These are phyloP conservation scores for Podospora pseudopauciseta DNA, from an alignment of 495 filamentous ascomycete species.

Conservation along the genomic window DNA sequence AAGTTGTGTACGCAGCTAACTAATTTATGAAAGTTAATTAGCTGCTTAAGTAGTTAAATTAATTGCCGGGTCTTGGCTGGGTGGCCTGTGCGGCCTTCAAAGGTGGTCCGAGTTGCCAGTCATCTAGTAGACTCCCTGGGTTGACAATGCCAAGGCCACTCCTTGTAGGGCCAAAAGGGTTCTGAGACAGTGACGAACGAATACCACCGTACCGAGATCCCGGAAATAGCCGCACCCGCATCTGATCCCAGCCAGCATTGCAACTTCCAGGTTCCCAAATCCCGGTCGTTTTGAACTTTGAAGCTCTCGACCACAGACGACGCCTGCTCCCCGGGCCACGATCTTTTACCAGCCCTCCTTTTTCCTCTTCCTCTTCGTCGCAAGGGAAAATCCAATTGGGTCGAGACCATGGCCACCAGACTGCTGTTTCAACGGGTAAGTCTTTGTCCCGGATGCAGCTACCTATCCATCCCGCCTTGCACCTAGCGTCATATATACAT, in stretches of 20 bases:
- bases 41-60: no score
- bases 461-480: not conserved
- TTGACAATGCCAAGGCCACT: no score
- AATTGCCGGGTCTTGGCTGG: no score
- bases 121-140: no score
- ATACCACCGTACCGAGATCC: slow-evolving; percentile 4
- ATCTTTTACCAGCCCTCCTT: slow-evolving; percentile 8
- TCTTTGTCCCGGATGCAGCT: not conserved
- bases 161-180: no score
- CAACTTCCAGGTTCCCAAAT: slow-evolving; percentile 16
- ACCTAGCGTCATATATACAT: not conserved
- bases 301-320: slow-evolving; percentile 2
- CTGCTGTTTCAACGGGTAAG: slow-evolving; percentile 49
- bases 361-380: slow-evolving; percentile 1
- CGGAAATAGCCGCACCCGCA: slow-evolving; percentile 26
- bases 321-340: not conserved
- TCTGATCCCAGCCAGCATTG: not conserved
- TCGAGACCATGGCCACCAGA: slow-evolving; percentile 50
- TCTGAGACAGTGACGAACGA: no score
- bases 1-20: rapidly evolving
- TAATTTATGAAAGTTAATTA: no score
- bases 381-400: slow-evolving; percentile 37
- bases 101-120: no score
- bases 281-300: slow-evolving; percentile 7
- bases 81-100: no score